phyloP scores from a whole-genome alignment of 208 protist genomes.

The Crithidia expoeki region DNA sequence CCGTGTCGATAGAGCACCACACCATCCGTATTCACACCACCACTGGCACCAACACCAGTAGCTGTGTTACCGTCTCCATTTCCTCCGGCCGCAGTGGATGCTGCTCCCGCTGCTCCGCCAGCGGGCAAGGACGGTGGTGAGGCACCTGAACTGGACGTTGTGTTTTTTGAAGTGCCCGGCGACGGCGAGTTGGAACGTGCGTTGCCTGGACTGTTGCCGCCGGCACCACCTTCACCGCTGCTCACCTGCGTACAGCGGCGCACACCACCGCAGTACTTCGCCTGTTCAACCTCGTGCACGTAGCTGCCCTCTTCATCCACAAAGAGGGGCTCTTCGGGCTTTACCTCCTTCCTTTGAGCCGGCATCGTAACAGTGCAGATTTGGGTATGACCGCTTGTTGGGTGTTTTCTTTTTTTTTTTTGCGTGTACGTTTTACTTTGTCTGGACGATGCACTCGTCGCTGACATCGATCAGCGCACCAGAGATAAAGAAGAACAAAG shows the following conservation, averaged over 20 bases:
- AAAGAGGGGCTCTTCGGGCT: conserved; percentile 76
- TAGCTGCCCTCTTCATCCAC: conserved; percentile 76
- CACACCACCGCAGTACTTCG: conserved; percentile 66
- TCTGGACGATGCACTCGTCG: too few relatives aligned
- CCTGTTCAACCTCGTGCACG: conserved; percentile 66
- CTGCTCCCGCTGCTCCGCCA: neutral
- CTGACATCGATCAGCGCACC: too few relatives aligned
- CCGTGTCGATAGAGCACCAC: conserved; percentile 63
- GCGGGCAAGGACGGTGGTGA: neutral
- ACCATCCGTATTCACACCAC: too few relatives aligned
- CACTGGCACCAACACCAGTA: too few relatives aligned
- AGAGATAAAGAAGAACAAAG: too few relatives aligned
- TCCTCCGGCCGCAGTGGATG: conserved; percentile 6
- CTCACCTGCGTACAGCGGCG: conserved; percentile 40
- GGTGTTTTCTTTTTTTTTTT: too few relatives aligned
- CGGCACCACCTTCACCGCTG: neutral
- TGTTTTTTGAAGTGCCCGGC: neutral
- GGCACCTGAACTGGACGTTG: neutral
- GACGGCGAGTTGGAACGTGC: neutral
- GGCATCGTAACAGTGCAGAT: conserved; percentile 52
- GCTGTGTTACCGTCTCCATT: too few relatives aligned
- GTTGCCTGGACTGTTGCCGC: neutral
- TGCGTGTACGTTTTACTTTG: too few relatives aligned
- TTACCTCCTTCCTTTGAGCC: conserved; percentile 75
- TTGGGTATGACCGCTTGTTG: too few relatives aligned